Base-by-base conservation (phyloP, 2,329 filamentous ascomycete species). In the Cercospora sp. region DNA sequence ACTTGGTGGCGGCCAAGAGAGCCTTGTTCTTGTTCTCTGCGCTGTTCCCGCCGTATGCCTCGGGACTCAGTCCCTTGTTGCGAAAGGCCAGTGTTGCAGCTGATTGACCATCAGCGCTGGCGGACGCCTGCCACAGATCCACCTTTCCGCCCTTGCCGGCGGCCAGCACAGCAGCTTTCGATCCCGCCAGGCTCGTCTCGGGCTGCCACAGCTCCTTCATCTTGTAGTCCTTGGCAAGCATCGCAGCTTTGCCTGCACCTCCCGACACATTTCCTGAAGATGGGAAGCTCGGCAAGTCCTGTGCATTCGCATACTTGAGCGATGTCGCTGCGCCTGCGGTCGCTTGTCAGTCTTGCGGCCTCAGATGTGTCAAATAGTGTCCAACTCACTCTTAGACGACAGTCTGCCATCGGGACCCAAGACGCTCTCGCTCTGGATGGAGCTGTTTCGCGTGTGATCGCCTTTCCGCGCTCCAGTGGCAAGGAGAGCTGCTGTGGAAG, bases 221-320 rank as follows among this genome's bases (percentile, higher is more conserved):
- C 75, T 87, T 86, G 74, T 88, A 88, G 74, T 89, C 85, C 72
- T 87, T 86, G 23, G 86, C 87, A 33, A 85, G 78, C 64, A 85
- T 76, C 1, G 88, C 87, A 36, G 88, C 88, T 64, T 85, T 85
- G 64, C 85, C 84, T 8, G 89, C 88, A 9, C 86, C 85, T 30
- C 87, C 82, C 65, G 91, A 88, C 71, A 90, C 87, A 68, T 91
- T 92, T 62, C 92, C 83, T 42, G 91, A 90, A 9, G 90, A 89
- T 12, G 92, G 91, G 74, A 86, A 94, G 75, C 90, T 91, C 42
- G 92, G 92, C 23, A 95, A 85, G 73, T 91, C 89, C 75, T 88
- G 84, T 53, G 91, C 87, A 74, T 87, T 86, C 68, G 91, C 91
- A 82, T 93, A 91, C 78, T 89, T 90, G 68, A 93, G 82, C 63